phyloP scores from a whole-genome alignment of 257 asterid species.

The Pogostemon cablin region DNA sequence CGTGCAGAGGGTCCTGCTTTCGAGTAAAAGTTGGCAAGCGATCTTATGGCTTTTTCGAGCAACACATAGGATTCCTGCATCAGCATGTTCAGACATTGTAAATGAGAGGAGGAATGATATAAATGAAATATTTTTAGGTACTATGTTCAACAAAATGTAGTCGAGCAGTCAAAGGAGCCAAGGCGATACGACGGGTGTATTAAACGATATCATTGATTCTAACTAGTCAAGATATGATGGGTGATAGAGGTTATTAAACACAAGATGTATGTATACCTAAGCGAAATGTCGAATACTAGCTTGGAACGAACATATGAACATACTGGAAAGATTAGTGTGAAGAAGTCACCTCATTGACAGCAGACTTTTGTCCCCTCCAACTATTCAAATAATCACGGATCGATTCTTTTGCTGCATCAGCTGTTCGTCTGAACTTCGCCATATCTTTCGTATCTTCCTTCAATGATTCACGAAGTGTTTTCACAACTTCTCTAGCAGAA shows the following conservation, averaged over 20 bases:
- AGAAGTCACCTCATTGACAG: constrained; percentile 63
- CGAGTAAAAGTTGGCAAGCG: constrained; percentile 82
- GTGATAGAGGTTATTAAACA: no score
- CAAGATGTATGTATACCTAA: no score
- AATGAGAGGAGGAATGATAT: no score
- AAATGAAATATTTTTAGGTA: no score
- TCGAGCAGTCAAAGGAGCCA: no score
- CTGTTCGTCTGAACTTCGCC: constrained; percentile 85
- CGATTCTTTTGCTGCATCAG: constrained; percentile 92
- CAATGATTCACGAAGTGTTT: constrained; percentile 76
- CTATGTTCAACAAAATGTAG: no score
- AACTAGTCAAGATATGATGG: no score
- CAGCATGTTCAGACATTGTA: not conserved
- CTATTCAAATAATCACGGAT: constrained; percentile 68
- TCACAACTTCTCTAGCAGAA: constrained; percentile 85
- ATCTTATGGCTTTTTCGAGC: constrained; percentile 84
- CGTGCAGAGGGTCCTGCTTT: constrained; percentile 90
- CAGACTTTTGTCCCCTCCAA: constrained; percentile 79
- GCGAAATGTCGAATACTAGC: no score
- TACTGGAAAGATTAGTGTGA: not conserved
- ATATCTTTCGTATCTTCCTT: constrained; percentile 66
- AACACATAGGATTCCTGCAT: constrained; percentile 81
- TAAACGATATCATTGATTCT: no score
- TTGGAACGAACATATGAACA: no score
- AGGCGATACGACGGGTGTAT: no score